Percentiles rank a stretch among this genome's conserved stretches.
Evolutionary conservation across 257 asterid species (phyloP).

Genomic region (Solanum pimpinellifolium): DNA sequence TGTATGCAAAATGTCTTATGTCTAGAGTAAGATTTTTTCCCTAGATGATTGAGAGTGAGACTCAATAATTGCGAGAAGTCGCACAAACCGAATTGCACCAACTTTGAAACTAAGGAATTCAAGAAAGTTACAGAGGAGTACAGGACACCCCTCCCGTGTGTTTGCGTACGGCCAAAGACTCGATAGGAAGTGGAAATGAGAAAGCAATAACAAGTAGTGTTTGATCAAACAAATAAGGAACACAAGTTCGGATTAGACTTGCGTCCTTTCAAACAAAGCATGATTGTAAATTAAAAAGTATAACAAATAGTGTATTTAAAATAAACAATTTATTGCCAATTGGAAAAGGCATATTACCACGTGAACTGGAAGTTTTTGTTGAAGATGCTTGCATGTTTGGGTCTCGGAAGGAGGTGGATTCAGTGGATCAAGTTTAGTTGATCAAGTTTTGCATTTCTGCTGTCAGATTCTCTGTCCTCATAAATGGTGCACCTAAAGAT

Average conservation of each 20-base stretch:
- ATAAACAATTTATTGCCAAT: not conserved
- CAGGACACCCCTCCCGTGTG: not conserved
- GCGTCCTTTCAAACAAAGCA: not conserved
- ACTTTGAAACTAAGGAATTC: not conserved
- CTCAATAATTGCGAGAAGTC: not conserved
- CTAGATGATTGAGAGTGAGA: no score
- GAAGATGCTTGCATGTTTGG: no score
- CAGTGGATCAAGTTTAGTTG: no score
- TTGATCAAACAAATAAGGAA: not conserved
- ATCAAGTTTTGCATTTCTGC: no score
- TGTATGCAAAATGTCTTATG: no score
- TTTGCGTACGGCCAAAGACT: not conserved
- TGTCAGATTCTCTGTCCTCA: no score
- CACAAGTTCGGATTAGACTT: not conserved
- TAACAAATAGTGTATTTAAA: not conserved
- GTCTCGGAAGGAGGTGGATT: no score
- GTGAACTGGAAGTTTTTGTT: no score
- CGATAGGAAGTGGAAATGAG: not conserved
- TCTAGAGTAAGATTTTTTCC: no score
- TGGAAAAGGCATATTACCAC: no score
- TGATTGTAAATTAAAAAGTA: no score
- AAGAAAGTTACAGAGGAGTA: not conserved
- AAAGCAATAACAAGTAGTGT: not conserved
- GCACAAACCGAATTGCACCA: not conserved
- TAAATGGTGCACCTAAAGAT: no score